phyloP scores from a whole-genome alignment of 176 grass and related monocot genomes.

The Oryza longistaminata region DNA sequence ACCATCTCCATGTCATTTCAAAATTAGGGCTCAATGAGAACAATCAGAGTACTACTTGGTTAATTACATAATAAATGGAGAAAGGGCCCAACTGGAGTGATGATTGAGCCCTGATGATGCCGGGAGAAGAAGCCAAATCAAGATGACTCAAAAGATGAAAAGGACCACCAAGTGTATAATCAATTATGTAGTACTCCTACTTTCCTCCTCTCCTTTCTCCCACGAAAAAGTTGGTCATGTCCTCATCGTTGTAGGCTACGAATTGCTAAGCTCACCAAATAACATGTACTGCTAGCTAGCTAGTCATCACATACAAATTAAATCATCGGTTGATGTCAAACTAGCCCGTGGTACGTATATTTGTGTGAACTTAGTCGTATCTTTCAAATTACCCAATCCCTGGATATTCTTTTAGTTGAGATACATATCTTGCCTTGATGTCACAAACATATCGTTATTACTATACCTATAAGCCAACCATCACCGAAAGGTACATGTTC shows the following conservation, averaged over 20 bases:
- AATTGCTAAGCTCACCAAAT: neutral
- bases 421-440: neutral
- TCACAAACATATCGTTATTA: neutral
- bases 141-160: conserved; percentile 14
- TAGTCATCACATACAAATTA: neutral
- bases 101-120: conserved; percentile 27
- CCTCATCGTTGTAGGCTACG: neutral
- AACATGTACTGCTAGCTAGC: neutral
- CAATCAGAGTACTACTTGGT: neutral
- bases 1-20: neutral
- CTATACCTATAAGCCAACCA: neutral
- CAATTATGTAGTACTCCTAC: neutral
- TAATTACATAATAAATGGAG: neutral
- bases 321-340: neutral
- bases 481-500: neutral
- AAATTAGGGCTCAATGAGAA: neutral
- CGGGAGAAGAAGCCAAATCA: conserved; percentile 21
- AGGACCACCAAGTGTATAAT: conserved; percentile 2
- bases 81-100: neutral
- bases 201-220: neutral
- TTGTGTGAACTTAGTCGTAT: no score
- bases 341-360: neutral
- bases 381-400: neutral
- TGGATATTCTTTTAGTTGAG: neutral
- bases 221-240: neutral